Base-by-base conservation (phyloP, 2,329 filamentous ascomycete species). In the Cladorrhinum sp. region DNA sequence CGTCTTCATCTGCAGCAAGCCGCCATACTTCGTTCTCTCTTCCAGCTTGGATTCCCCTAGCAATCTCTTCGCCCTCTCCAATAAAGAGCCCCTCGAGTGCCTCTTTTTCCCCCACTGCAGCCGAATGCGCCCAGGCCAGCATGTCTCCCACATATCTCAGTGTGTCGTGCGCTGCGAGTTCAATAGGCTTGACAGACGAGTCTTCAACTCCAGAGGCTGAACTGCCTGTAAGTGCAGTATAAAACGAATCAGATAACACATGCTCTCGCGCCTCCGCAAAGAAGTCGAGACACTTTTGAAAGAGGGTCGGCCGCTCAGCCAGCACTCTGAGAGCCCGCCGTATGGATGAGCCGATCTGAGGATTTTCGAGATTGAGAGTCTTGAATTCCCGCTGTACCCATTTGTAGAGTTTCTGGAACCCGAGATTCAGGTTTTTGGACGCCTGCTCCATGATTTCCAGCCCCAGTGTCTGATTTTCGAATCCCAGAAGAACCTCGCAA, bases 371-470 rank as follows among this genome's bases (percentile, higher is more conserved):
- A 72, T 98, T 96, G 55, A 98, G 77, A 0, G 88, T 88, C 73
- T 93, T 96, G 76, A 99, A 96, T 69, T 97, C 92, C 61, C 90
- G 87, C 72, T 97, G 93, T 20, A 96, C 87, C 93, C 93, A 99
- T 68, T 91, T 87, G 75, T 96, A 97, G 2, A 99, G 82, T 72
- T 97, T 99, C 72, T 99, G 93, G 68, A 95, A 99, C 4, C 91
- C 93, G 16, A 88, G 82, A 69, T 96, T 95, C 54, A 99, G 82
- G 63, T 91, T 86, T 61, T 91, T 92, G 0, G 92, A 93, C 58
- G 88, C 93, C 72, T 93, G 86, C 64, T 97, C 93, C 82, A 98
- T 93, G 53, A 98, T 84, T 68, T 98, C 93, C 3, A 96, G 79
- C 0, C 93, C 95, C 0, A 97, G 78, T 8, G 88, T 87, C 75